Evolutionary conservation across 1,284 basidiomycete species (phyloP), one percentile per base, ranked within the genome.

Genomic region (Tausonia pullulans): DNA sequence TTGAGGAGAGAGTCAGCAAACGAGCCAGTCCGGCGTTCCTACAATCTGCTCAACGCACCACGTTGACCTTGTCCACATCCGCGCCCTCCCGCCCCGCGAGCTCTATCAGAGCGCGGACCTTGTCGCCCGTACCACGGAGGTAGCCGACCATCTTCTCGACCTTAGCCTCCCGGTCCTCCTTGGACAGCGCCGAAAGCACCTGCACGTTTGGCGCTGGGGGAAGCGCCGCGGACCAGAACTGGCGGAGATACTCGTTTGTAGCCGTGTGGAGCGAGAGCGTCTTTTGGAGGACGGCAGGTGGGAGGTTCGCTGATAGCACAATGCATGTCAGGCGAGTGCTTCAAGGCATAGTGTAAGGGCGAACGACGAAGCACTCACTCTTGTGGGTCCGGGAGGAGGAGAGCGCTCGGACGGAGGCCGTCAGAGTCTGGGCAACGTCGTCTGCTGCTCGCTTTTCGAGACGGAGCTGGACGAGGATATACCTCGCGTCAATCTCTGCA

Each of bases 241-340:
- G 95, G 9, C 95, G 84, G 9, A 99, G 80, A 74, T 98, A 97
- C 75, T 99, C 95, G 69, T 90, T 93, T 2, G 93, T 87, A 1
- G 93, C 87, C 0, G 90, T 92, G 72, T 97, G 92, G 70, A 89
- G 88, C 0, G 88, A 88, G 8, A 84, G 84, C 81, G 97, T 87
- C 73, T 90, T 85, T 60, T 84, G 80, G 69, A 90, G 84, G 39
- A 97, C 77, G 1, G 78, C 78, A 44, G 88, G 84, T 0, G 94
- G 91, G 40, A 98, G 27, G 27, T 27, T 27, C 27, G 27, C 27
- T 27, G 27, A 27, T 27, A 27, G 27, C 27, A 27, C 27, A 27
- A 27, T 27, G 27, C 27, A 27, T 27, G 27, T 27, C 27, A 27
- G 27, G 27, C 27, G 27, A 27, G 27, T 27, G 27, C 27, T 27